phyloP scores from a whole-genome alignment of 176 grass and related monocot species.

The Luzula sylvatica region DNA sequence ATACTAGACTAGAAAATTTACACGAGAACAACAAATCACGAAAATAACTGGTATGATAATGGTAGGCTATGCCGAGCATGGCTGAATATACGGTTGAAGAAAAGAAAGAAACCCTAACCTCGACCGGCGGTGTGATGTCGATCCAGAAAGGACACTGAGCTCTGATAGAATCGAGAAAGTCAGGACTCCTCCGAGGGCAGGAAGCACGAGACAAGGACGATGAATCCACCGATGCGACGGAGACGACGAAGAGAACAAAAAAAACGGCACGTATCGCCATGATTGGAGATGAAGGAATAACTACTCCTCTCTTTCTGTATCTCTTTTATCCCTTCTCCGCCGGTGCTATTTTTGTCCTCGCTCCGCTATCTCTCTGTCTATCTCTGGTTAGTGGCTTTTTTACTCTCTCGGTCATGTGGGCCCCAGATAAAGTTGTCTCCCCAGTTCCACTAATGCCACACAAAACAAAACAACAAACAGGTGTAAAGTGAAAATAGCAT shows the following conservation, averaged over 20 bases:
- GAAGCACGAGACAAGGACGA: neutral
- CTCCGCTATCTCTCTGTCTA: neutral
- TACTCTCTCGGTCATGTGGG: neutral
- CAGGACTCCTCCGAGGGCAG: neutral
- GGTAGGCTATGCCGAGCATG: no score
- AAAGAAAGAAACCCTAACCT: constrained; percentile 21
- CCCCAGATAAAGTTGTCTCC: neutral
- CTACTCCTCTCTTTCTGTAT: neutral
- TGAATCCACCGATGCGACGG: constrained; percentile 1
- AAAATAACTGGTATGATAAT: no score
- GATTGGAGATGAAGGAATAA: neutral
- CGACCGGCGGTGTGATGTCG: constrained; percentile 11
- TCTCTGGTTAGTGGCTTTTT: neutral
- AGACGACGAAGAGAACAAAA: neutral
- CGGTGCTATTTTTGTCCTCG: constrained; percentile 3
- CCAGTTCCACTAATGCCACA: neutral
- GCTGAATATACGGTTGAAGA: neutral
- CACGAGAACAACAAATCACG: no score
- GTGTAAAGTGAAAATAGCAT: neutral
- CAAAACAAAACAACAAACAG: no score
- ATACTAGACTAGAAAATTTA: no score
- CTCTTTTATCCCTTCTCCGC: neutral
- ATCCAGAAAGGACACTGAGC: constrained; percentile 7
- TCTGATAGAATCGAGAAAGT: constrained; percentile 1
- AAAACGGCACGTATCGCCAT: constrained; percentile 1